Evolutionary conservation across 176 grass and related monocot genomes (phyloP).

Genomic region (Rhipidocladum racemiflorum): DNA sequence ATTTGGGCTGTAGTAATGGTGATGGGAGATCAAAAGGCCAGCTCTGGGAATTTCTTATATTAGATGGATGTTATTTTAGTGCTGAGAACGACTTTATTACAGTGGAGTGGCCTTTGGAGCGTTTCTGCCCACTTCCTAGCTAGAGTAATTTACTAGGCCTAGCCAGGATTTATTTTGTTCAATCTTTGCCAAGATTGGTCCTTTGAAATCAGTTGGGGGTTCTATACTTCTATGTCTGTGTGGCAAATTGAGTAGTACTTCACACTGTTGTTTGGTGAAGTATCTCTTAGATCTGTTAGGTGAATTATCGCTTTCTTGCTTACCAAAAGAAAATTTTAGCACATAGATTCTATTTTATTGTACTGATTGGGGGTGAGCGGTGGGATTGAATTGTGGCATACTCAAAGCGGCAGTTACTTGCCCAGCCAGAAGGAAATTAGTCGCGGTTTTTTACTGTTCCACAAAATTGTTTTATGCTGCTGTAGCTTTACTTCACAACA

Average conservation of each 20-base stretch:
- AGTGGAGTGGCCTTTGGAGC: background rate
- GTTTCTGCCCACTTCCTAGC: background rate
- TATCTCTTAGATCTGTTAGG: background rate
- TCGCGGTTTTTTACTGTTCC: background rate
- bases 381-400: background rate
- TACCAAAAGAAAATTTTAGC: background rate
- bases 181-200: background rate
- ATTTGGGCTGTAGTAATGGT: background rate
- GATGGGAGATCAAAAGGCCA: background rate
- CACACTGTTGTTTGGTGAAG: background rate
- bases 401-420: background rate
- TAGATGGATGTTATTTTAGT: background rate
- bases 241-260: background rate
- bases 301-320: constrained; percentile 6
- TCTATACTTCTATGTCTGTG: background rate
- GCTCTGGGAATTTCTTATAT: background rate
- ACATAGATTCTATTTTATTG: background rate
- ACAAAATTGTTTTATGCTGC: background rate
- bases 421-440: background rate
- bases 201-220: background rate
- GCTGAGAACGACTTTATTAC: background rate
- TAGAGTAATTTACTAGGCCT: background rate
- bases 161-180: background rate
- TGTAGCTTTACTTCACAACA: background rate
- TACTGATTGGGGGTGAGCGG: background rate